Evolutionary conservation across 169 alveolate genomes (phyloP).

Genomic region (Plasmodium inui): DNA sequence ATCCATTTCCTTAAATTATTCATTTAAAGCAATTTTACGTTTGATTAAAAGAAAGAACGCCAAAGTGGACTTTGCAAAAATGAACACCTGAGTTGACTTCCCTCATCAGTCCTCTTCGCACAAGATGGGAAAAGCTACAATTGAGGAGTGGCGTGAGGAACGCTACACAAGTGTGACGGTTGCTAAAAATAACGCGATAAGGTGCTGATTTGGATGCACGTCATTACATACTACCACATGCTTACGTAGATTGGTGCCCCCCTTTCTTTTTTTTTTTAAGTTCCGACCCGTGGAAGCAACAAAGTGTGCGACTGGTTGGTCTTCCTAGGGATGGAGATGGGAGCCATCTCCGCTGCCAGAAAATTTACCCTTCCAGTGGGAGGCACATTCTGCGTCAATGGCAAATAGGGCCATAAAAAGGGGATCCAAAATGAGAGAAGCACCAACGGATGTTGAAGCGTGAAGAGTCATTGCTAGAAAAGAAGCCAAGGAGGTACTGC

Average conservation of each 20-base stretch:
- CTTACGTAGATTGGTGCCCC: neutral
- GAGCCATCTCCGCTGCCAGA: neutral
- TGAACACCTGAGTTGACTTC: neutral
- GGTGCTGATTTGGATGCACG: neutral
- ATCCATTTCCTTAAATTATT: neutral
- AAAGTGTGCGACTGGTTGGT: neutral
- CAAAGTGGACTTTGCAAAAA: neutral
- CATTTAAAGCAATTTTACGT: constrained; percentile 17
- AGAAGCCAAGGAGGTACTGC: neutral
- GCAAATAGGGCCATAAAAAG: neutral
- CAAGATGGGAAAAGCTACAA: neutral
- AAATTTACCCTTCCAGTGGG: neutral
- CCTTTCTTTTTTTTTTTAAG: too few species aligned
- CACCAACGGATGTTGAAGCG: neutral
- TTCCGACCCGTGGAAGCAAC: neutral
- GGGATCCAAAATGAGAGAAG: neutral
- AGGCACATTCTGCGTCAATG: neutral
- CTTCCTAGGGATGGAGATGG: neutral
- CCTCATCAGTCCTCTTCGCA: neutral
- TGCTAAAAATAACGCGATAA: neutral
- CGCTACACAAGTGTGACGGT: neutral
- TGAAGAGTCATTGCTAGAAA: neutral
- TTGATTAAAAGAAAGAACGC: neutral
- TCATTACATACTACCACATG: neutral
- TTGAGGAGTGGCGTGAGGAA: neutral